Conservation (phyloP, 805 yeast genomes). For the Myxozyma geophila region DNA sequence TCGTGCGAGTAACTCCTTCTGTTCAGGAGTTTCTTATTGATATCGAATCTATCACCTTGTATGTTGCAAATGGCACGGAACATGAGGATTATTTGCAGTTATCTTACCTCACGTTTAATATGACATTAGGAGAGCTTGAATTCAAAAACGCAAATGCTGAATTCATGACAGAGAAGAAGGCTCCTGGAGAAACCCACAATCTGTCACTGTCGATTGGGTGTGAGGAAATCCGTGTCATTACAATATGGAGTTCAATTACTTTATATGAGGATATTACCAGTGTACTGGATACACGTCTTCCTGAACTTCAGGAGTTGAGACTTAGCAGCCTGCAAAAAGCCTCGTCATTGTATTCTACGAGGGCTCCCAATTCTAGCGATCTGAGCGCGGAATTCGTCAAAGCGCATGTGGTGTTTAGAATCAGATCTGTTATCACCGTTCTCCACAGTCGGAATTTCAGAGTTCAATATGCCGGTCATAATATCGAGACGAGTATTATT, state of each 20-base stretch:
- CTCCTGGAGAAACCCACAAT: background rate
- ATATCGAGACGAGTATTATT: slow-evolving; percentile 20
- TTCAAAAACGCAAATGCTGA: background rate
- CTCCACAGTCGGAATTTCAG: slow-evolving; percentile 20
- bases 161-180: background rate
- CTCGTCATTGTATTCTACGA: background rate
- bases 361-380: background rate
- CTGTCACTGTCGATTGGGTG: slow-evolving; percentile 20
- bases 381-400: background rate
- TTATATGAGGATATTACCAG: slow-evolving; percentile 16
- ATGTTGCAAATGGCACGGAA: slow-evolving; percentile 41
- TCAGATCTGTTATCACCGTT: slow-evolving; percentile 11
- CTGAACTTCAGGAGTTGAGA: background rate
- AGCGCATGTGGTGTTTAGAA: slow-evolving; percentile 19
- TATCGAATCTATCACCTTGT: slow-evolving; percentile 44
- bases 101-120: slow-evolving; percentile 42
- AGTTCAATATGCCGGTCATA: slow-evolving; percentile 25
- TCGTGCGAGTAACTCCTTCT: slow-evolving; percentile 19
- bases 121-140: slow-evolving; percentile 5
- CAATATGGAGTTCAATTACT: slow-evolving; percentile 17
- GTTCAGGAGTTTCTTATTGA: slow-evolving; percentile 40
- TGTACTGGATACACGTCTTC: slow-evolving; percentile 2
- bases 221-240: slow-evolving; percentile 24
- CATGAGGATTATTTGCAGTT: slow-evolving; percentile 46
- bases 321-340: background rate